Evolutionary conservation across 371 early-diverging fungal species (phyloP).

Genomic region (Mucor circinelloides): DNA sequence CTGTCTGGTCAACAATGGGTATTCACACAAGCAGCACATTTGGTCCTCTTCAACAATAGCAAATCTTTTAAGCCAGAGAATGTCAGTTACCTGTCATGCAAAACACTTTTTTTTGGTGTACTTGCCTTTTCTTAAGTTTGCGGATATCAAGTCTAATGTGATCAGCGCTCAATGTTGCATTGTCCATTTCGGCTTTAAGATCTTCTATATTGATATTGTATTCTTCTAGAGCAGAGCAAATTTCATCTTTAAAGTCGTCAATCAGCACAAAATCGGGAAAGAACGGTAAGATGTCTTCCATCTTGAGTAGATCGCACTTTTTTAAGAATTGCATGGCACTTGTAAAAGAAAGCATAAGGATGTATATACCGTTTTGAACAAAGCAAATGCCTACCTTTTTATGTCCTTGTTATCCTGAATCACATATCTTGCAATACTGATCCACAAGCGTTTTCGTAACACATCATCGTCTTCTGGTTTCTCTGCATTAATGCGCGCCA

Average conservation of each 20-base stretch:
- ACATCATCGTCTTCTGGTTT: slow-evolving; percentile 78
- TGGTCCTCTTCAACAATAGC: slow-evolving; percentile 26
- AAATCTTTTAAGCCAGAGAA: slow-evolving; percentile 9
- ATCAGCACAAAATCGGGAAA: slow-evolving; percentile 95
- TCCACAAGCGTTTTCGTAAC: slow-evolving; percentile 87
- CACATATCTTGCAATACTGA: slow-evolving; percentile 89
- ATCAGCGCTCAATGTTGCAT: slow-evolving; percentile 84
- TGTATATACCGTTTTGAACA: background rate
- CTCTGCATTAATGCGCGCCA: slow-evolving; percentile 89
- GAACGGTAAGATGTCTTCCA: slow-evolving; percentile 94
- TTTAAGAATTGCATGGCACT: slow-evolving; percentile 85
- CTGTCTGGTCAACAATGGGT: slow-evolving; percentile 39
- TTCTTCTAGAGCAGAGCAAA: slow-evolving; percentile 82
- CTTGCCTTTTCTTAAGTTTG: slow-evolving; percentile 68
- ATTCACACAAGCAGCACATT: slow-evolving; percentile 33
- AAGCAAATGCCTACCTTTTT: slow-evolving; percentile 42
- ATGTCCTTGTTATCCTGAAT: slow-evolving; percentile 83
- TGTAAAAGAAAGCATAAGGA: background rate
- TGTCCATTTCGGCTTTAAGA: slow-evolving; percentile 88
- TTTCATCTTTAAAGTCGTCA: slow-evolving; percentile 93
- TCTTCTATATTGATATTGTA: slow-evolving; percentile 83
- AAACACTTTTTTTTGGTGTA: no score
- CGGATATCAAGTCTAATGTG: slow-evolving; percentile 79
- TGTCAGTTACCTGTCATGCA: no score
- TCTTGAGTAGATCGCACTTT: slow-evolving; percentile 80